phyloP scores from a whole-genome alignment of 164 flowering plant genomes.

The Tetrastigma voinierianum region DNA sequence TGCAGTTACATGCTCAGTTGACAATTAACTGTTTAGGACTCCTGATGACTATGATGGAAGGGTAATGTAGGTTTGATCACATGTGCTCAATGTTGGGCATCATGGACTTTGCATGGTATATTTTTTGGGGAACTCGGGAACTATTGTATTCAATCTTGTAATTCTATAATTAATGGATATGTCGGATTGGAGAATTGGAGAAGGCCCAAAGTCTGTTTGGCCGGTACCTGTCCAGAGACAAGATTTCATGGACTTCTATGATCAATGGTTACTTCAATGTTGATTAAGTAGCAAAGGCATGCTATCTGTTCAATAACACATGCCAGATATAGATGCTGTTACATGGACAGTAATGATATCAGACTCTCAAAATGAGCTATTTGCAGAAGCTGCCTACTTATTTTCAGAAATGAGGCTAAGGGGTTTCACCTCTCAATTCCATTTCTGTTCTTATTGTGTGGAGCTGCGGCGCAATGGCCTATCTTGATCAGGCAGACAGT shows the following conservation, averaged over 20 bases:
- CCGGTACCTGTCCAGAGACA: slow-evolving; percentile 28
- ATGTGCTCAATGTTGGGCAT: slow-evolving; percentile 47
- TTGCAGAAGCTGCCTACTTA: slow-evolving; percentile 34
- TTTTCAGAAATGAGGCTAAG: slow-evolving; percentile 39
- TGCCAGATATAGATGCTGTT: slow-evolving; percentile 53
- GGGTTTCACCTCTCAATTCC: slow-evolving; percentile 32
- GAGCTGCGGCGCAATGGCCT: slow-evolving; percentile 58
- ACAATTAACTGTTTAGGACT: slow-evolving; percentile 31
- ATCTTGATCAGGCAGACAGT: slow-evolving; percentile 48
- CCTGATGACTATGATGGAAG: slow-evolving; percentile 41
- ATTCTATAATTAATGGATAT: slow-evolving; percentile 51
- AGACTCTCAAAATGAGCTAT: slow-evolving; percentile 49
- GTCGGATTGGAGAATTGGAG: slow-evolving; percentile 32
- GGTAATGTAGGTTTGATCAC: slow-evolving; percentile 41
- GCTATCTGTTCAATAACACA: slow-evolving; percentile 37
- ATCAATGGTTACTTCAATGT: slow-evolving; percentile 45
- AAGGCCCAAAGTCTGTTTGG: slow-evolving; percentile 43
- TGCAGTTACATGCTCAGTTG: slow-evolving; percentile 54
- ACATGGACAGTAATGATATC: slow-evolving; percentile 70
- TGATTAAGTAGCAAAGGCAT: slow-evolving; percentile 43
- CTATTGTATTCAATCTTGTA: slow-evolving; percentile 27
- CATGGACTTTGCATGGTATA: slow-evolving; percentile 40
- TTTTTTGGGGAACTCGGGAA: slow-evolving; percentile 20
- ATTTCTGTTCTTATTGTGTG: slow-evolving; percentile 45
- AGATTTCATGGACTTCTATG: slow-evolving; percentile 58